Percentiles rank a stretch among this genome's conserved stretches.
Evolutionary conservation across 2,329 filamentous ascomycete genomes (phyloP).

Genomic region (Xylariales sp.): DNA sequence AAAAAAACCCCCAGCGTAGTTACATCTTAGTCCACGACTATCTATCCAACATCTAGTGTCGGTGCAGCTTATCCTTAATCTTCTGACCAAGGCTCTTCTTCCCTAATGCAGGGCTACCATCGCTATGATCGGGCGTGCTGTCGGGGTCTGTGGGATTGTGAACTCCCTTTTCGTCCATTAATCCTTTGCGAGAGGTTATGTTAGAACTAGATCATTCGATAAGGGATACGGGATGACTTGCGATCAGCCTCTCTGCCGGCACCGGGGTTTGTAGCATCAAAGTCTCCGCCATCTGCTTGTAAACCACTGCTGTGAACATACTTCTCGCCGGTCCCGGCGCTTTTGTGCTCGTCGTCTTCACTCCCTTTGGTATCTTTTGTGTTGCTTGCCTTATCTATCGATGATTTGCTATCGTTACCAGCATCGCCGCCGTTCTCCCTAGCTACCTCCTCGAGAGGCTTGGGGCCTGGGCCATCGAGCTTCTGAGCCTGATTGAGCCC

Average conservation of each 20-base stretch:
- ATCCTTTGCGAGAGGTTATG: constrained; percentile 52
- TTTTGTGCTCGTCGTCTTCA: constrained; percentile 42
- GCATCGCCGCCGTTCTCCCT: constrained; percentile 48
- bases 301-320: constrained; percentile 69
- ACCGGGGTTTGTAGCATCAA: constrained; percentile 72
- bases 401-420: constrained; percentile 40
- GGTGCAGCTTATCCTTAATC: constrained; percentile 77
- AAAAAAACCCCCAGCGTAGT: background rate
- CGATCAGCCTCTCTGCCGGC: constrained; percentile 75
- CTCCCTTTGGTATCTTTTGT: constrained; percentile 43
- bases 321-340: constrained; percentile 65
- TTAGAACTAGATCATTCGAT: constrained; percentile 2
- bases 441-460: constrained; percentile 53
- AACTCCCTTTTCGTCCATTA: constrained; percentile 65
- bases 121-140: constrained; percentile 35
- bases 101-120: constrained; percentile 47
- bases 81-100: constrained; percentile 70
- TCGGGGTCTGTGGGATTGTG: constrained; percentile 46
- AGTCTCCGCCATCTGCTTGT: constrained; percentile 73
- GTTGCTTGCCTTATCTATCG: constrained; percentile 46
- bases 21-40: background rate
- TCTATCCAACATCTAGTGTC: constrained; percentile 49
- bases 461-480: constrained; percentile 57
- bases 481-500: constrained; percentile 51
- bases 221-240: constrained; percentile 52